Conservation (phyloP, 2,329 filamentous ascomycete genomes). For the Fusarium euwallaceae region DNA sequence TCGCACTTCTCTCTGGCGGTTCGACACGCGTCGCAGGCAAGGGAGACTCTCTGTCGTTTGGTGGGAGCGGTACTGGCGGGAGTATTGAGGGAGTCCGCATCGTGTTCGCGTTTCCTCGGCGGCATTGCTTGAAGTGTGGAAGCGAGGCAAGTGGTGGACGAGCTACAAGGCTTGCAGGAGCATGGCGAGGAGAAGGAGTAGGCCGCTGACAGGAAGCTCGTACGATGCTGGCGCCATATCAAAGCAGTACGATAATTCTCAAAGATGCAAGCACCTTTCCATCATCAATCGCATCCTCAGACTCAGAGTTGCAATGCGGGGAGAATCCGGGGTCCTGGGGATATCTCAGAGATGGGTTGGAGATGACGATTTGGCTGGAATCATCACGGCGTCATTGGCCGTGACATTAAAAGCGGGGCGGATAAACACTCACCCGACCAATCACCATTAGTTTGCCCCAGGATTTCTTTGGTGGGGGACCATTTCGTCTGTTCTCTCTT, state of each 20-base stretch:
- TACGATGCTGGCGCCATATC: slow-evolving; percentile 42
- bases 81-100: slow-evolving; percentile 45
- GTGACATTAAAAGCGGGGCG: slow-evolving; percentile 20
- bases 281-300: slow-evolving; percentile 27
- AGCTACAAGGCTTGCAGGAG: slow-evolving; percentile 39
- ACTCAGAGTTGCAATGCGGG: slow-evolving; percentile 41
- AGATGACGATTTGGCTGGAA: slow-evolving; percentile 28
- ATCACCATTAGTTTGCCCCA: slow-evolving; percentile 18
- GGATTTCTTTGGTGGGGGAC: slow-evolving; percentile 35
- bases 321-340: slow-evolving; percentile 45
- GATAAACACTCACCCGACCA: slow-evolving; percentile 45
- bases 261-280: slow-evolving; percentile 31
- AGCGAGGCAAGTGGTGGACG: slow-evolving; percentile 24
- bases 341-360: slow-evolving; percentile 35
- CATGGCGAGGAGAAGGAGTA: slow-evolving; percentile 38
- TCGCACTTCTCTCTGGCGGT: slow-evolving; percentile 80
- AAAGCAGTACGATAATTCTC: slow-evolving; percentile 22
- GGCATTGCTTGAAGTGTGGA: slow-evolving; percentile 52
- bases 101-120: slow-evolving; percentile 52
- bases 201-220: slow-evolving; percentile 23
- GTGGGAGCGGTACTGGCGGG: slow-evolving; percentile 43
- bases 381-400: slow-evolving; percentile 34
- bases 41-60: slow-evolving; percentile 75
- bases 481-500: slow-evolving; percentile 7
- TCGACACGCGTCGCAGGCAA: slow-evolving; percentile 78